Percentiles rank a stretch among this genome's conserved stretches.
Evolutionary conservation across 345 rosid genomes (phyloP).

Genomic region (Camelina laxa): DNA sequence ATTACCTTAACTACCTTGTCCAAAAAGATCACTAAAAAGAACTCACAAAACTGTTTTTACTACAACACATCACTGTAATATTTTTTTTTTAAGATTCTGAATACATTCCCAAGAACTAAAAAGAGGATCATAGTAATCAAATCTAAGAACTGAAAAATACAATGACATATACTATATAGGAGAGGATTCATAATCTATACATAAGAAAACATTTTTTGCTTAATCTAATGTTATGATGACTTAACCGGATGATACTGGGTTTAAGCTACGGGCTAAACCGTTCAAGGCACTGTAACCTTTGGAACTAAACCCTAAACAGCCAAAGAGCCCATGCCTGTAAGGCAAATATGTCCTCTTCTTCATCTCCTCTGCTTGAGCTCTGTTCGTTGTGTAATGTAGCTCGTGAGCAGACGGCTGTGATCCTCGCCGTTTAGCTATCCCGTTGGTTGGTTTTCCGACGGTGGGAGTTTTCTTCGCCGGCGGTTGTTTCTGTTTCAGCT

Average conservation of each 20-base stretch:
- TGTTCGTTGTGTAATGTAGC: constrained; percentile 82
- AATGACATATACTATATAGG: constrained; percentile 25
- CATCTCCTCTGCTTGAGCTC: constrained; percentile 98
- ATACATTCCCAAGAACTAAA: constrained; percentile 23
- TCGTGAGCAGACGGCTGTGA: constrained; percentile 84
- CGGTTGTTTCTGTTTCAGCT: constrained; percentile 50
- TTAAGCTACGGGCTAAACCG: constrained; percentile 85
- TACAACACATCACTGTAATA: constrained; percentile 8
- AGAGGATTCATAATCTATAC: constrained; percentile 22
- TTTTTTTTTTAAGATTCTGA: not conserved
- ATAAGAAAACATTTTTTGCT: constrained; percentile 19
- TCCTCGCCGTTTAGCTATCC: constrained; percentile 70
- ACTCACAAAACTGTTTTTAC: constrained; percentile 22
- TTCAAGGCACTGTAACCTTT: constrained; percentile 94
- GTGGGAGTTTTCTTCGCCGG: constrained; percentile 45
- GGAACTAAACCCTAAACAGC: constrained; percentile 94
- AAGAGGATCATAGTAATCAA: constrained; percentile 29
- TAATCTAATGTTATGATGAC: constrained; percentile 5
- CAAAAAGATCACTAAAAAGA: not conserved
- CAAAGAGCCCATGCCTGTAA: constrained; percentile 91
- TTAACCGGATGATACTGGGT: constrained; percentile 89
- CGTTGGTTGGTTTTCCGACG: constrained; percentile 47
- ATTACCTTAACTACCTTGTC: constrained; percentile 19
- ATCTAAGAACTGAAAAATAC: constrained; percentile 15
- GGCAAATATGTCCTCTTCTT: constrained; percentile 95